Conservation (phyloP, 2,329 filamentous ascomycete genomes). For the Scytalidium lignicola region DNA sequence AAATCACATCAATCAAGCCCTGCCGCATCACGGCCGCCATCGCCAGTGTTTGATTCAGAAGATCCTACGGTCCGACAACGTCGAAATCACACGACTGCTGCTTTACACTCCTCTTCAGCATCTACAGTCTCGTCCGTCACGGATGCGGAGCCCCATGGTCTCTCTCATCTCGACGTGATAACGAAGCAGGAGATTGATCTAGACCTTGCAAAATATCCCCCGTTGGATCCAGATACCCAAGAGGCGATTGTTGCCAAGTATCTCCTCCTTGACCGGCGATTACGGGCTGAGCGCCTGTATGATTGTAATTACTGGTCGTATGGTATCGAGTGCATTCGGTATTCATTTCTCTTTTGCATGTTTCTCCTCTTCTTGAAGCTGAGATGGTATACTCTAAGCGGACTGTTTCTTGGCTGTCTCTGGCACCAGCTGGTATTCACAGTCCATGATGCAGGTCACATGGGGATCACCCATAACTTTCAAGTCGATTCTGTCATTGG, state of each 20-base stretch:
- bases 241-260: slow-evolving; percentile 75
- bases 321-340: slow-evolving; percentile 67
- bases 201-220: slow-evolving; percentile 76
- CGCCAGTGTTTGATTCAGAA: slow-evolving; percentile 27
- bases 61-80: slow-evolving; percentile 15
- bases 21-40: slow-evolving; percentile 25
- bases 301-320: slow-evolving; percentile 81
- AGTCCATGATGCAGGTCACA: slow-evolving; percentile 92
- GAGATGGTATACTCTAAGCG: slow-evolving; percentile 66
- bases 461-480: slow-evolving; percentile 94
- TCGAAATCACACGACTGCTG: slow-evolving; percentile 6
- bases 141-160: slow-evolving; percentile 43
- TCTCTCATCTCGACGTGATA: slow-evolving; percentile 65
- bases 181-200: slow-evolving; percentile 71
- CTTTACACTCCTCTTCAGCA: slow-evolving; percentile 41
- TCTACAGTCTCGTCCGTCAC: slow-evolving; percentile 54
- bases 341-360: slow-evolving; percentile 58
- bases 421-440: slow-evolving; percentile 96
- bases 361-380: slow-evolving; percentile 56
- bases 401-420: slow-evolving; percentile 69
- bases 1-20: slow-evolving; percentile 23
- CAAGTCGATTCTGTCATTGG: slow-evolving; percentile 78
- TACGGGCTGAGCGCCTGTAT: slow-evolving; percentile 73
- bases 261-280: slow-evolving; percentile 65
- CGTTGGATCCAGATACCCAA: slow-evolving; percentile 69